These are phyloP conservation scores for Reutealis trisperma DNA, from an alignment of 345 rosid genomes.

Conservation along the genomic window DNA sequence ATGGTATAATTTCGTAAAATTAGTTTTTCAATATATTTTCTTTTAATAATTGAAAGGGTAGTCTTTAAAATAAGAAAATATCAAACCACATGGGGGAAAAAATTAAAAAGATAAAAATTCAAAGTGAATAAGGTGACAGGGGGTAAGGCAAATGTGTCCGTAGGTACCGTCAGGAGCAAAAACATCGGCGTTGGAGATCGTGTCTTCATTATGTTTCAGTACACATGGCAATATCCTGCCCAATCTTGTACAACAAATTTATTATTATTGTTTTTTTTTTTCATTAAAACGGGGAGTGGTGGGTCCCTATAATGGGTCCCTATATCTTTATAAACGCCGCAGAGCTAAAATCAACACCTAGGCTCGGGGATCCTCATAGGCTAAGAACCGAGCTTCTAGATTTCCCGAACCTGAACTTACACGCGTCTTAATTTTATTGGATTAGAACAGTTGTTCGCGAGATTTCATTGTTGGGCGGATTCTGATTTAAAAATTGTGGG, in stretches of 20 bases:
- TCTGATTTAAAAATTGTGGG: slow-evolving; percentile 7
- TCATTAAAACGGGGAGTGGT: background rate
- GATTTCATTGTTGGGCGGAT: slow-evolving; percentile 28
- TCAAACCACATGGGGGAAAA: too few species aligned
- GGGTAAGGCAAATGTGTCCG: slow-evolving; percentile 2
- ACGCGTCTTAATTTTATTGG: slow-evolving; percentile 11
- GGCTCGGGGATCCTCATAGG: slow-evolving; percentile 7
- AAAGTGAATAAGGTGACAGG: background rate
- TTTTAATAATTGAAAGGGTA: too few species aligned
- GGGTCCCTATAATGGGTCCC: slow-evolving; percentile 12
- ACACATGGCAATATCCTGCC: background rate
- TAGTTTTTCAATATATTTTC: too few species aligned
- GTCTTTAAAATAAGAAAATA: too few species aligned
- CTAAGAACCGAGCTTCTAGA: slow-evolving; percentile 23
- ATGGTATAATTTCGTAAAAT: too few species aligned
- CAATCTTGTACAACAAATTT: background rate
- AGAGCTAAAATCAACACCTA: background rate
- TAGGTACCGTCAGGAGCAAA: slow-evolving; percentile 6
- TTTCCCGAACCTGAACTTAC: slow-evolving; percentile 26
- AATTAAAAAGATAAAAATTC: too few species aligned
- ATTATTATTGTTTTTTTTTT: too few species aligned
- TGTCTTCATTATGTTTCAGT: slow-evolving; percentile 8
- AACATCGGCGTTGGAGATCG: slow-evolving; percentile 11
- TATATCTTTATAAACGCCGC: slow-evolving; percentile 12
- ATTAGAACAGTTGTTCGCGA: slow-evolving; percentile 24